phyloP scores from a whole-genome alignment of 225 moss, liverwort and hornwort genomes.

The Physcomitrium patens region DNA sequence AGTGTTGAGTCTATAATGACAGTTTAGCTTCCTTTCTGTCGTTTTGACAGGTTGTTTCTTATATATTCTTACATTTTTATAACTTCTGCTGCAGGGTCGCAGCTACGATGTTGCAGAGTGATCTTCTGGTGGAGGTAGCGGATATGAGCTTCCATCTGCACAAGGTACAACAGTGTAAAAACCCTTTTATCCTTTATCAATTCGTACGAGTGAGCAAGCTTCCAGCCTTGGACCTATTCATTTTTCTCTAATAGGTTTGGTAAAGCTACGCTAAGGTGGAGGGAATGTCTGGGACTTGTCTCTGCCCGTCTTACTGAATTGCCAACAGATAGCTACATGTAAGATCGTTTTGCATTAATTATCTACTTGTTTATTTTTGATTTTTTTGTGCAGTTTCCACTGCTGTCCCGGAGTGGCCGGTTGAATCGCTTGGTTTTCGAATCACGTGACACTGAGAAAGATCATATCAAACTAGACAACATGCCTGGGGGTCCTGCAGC shows the following conservation, averaged over 20 bases:
- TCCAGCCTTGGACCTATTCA: no score
- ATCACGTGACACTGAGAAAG: constrained; percentile 81
- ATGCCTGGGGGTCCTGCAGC: constrained; percentile 83
- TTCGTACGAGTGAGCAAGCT: no score
- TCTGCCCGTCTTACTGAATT: no score
- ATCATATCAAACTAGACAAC: constrained; percentile 78
- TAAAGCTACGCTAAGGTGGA: no score
- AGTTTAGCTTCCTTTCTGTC: background rate
- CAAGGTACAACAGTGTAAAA: constrained; percentile 51
- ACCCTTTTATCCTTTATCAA: background rate
- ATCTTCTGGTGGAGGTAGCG: constrained; percentile 82
- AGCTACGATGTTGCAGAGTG: constrained; percentile 70
- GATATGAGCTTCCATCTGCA: constrained; percentile 93
- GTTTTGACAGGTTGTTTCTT: constrained; percentile 13
- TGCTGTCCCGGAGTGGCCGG: constrained; percentile 80
- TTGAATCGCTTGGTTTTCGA: constrained; percentile 86
- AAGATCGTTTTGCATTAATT: no score
- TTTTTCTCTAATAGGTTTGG: no score
- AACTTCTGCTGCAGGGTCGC: constrained; percentile 48
- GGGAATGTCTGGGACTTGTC: no score
- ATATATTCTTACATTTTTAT: background rate
- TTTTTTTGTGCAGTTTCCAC: constrained; percentile 46
- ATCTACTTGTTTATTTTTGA: background rate
- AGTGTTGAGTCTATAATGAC: background rate
- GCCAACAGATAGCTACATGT: no score